Percentiles rank a stretch among this genome's conserved stretches.
phyloP scores from a whole-genome alignment of 2,329 filamentous ascomycete species.

The Teratosphaeria gauchensis region DNA sequence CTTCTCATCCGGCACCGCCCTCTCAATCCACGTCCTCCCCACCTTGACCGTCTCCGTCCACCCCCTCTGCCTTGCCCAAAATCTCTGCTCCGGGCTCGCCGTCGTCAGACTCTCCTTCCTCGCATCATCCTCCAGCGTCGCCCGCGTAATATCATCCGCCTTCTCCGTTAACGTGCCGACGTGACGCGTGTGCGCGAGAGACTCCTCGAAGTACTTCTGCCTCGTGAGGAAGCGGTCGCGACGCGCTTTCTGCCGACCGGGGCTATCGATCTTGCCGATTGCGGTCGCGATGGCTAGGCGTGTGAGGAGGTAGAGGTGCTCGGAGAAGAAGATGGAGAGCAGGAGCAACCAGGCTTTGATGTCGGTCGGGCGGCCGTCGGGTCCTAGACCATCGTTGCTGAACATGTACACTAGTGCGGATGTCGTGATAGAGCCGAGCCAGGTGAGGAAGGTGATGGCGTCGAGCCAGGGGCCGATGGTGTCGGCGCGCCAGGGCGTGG shows the following conservation, averaged over 20 bases:
- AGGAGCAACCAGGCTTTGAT: slow-evolving; percentile 75
- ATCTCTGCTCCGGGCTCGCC: slow-evolving; percentile 37
- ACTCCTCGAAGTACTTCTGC: slow-evolving; percentile 69
- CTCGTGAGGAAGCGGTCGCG: slow-evolving; percentile 71
- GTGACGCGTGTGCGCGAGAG: slow-evolving; percentile 47
- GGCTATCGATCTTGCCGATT: slow-evolving; percentile 73
- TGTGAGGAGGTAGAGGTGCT: slow-evolving; percentile 79
- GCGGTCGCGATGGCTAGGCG: slow-evolving; percentile 63
- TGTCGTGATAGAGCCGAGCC: slow-evolving; percentile 82
- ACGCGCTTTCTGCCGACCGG: slow-evolving; percentile 75
- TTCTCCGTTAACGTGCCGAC: slow-evolving; percentile 39
- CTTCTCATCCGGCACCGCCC: slow-evolving; percentile 18
- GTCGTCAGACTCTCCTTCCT: slow-evolving; percentile 30
- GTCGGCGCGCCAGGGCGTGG: slow-evolving; percentile 81
- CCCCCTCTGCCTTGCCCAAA: slow-evolving; percentile 43
- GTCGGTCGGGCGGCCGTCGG: slow-evolving; percentile 55
- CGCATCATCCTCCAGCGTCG: slow-evolving; percentile 52
- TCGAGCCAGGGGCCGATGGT: slow-evolving; percentile 91
- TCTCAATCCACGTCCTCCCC: slow-evolving; percentile 43
- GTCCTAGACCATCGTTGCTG: slow-evolving; percentile 56
- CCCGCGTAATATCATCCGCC: slow-evolving; percentile 50
- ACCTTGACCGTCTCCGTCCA: slow-evolving; percentile 43
- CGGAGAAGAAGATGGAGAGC: slow-evolving; percentile 71
- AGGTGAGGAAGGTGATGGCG: slow-evolving; percentile 78
- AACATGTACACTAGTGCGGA: slow-evolving; percentile 87